A percentile compares a stretch with the other conserved stretches of the same genome.
Conservation (phyloP, 208 protist genomes). For the Herpetomonas tarakana region DNA sequence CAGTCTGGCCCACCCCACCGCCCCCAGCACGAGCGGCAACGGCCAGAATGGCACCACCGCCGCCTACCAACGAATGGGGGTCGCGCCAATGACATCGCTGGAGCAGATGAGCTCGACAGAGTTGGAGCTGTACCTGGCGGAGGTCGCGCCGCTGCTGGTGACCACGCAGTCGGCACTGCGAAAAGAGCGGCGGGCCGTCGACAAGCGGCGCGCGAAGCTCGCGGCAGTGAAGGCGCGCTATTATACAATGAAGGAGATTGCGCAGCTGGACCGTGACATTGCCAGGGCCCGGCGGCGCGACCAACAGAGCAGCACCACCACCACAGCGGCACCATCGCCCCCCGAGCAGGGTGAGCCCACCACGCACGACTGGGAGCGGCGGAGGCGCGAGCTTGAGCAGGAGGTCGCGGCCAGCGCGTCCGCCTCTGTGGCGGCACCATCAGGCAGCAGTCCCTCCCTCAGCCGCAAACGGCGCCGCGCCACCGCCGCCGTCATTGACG, state of each 20-base stretch:
- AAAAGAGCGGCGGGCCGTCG: conserved; percentile 40
- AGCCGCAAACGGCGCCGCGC: conserved; percentile 17
- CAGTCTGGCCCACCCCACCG: conserved; percentile 1
- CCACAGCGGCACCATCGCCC: too few species aligned
- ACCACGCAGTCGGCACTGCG: conserved; percentile 45
- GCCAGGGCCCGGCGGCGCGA: not conserved
- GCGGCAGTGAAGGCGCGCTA: conserved; percentile 34
- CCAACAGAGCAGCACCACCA: too few species aligned
- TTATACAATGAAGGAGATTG: conserved; percentile 27
- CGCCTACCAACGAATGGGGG: conserved; percentile 2
- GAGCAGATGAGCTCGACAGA: conserved; percentile 67
- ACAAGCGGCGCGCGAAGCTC: conserved; percentile 38
- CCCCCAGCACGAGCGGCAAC: not conserved
- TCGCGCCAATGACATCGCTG: conserved; percentile 15
- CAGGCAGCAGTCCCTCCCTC: too few species aligned
- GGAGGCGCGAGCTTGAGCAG: too few species aligned
- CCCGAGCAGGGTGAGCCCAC: too few species aligned
- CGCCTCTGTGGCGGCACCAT: too few species aligned
- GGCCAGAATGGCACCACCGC: conserved; percentile 1
- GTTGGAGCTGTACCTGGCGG: conserved; percentile 67
- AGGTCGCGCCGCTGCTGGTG: conserved; percentile 42
- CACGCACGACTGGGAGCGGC: too few species aligned
- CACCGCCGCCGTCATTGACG: conserved; percentile 18
- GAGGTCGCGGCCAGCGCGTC: too few species aligned
- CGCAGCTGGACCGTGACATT: not conserved